A percentile compares a stretch with the other conserved stretches of the same genome.
Conservation (phyloP, 1,284 basidiomycete genomes). For the Anthracocystis walkeri region DNA sequence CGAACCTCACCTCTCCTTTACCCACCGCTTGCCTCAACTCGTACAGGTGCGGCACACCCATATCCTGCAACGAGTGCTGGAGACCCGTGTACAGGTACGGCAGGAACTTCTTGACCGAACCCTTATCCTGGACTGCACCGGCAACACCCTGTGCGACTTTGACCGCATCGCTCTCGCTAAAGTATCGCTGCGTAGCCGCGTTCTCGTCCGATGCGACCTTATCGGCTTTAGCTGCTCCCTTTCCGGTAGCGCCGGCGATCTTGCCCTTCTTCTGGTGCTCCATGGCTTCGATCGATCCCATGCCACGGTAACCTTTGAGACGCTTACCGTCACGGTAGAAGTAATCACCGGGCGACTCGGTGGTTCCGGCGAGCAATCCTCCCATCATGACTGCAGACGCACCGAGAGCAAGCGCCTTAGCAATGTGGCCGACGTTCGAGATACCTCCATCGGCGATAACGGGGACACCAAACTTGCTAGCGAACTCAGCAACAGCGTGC, state of each 20-base stretch:
- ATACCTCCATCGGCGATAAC: constrained; percentile 99
- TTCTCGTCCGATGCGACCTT: constrained; percentile 75
- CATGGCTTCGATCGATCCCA: constrained; percentile 79
- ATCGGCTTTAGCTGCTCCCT: constrained; percentile 73
- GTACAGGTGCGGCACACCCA: constrained; percentile 80
- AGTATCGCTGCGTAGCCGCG: constrained; percentile 95
- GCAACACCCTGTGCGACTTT: constrained; percentile 95
- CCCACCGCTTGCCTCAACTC: constrained; percentile 77
- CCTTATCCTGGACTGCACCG: constrained; percentile 97
- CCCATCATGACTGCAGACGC: constrained; percentile 99
- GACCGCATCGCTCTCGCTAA: constrained; percentile 91
- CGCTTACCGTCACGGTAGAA: constrained; percentile 99
- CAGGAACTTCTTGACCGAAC: constrained; percentile 84
- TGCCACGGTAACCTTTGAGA: constrained; percentile 97
- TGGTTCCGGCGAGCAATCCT: constrained; percentile 91
- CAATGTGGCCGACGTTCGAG: constrained; percentile 94
- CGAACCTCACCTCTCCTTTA: constrained; percentile 83
- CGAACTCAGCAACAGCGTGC: constrained; percentile 92
- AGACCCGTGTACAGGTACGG: constrained; percentile 92
- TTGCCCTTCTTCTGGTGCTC: constrained; percentile 66
- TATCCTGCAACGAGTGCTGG: constrained; percentile 95
- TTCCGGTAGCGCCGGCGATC: constrained; percentile 69
- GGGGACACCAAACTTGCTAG: constrained; percentile 91
- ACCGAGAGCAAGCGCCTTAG: constrained; percentile 93
- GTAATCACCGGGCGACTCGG: constrained; percentile 98